Percentiles rank a stretch among this genome's conserved stretches.
Evolutionary conservation across 2,329 filamentous ascomycete species (phyloP).

Genomic region (Septoria petroselini): DNA sequence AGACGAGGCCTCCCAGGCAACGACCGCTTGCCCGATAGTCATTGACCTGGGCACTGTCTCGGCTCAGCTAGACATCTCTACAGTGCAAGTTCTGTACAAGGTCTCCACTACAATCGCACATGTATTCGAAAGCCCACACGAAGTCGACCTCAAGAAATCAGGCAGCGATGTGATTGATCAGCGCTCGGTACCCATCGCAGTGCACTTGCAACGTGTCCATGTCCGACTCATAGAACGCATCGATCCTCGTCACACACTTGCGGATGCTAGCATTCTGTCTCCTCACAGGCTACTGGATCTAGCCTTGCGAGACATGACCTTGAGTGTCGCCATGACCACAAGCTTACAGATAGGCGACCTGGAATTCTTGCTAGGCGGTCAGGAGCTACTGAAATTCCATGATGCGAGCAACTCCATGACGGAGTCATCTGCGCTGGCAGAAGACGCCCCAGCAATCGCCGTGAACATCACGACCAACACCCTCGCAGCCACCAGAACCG

Average conservation of each 20-base stretch:
- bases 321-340: neutral
- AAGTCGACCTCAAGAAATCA: neutral
- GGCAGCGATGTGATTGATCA: neutral
- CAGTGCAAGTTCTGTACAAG: conserved; percentile 23
- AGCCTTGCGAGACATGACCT: conserved; percentile 8
- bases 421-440: conserved; percentile 21
- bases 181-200: neutral
- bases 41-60: conserved; percentile 21
- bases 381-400: conserved; percentile 29
- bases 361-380: conserved; percentile 26
- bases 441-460: conserved; percentile 27
- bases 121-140: neutral
- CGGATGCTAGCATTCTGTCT: neutral
- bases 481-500: conserved; percentile 22
- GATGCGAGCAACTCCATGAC: conserved; percentile 12
- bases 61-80: conserved; percentile 25
- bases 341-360: conserved; percentile 21
- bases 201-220: conserved; percentile 11
- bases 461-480: conserved; percentile 25
- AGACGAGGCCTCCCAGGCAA: neutral
- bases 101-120: conserved; percentile 5
- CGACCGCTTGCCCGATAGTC: conserved; percentile 2
- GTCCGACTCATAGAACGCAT: conserved; percentile 5
- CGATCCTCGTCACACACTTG: neutral
- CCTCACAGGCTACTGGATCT: conserved; percentile 13